These are phyloP conservation scores for apple (Malus domestica) DNA, from an alignment of 306 rosid species.

Conservation along the genomic window ASM211411v1 NC_041789.1:30302001-30302500, in stretches of 20 bases:
- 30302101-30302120: constrained; percentile 20
- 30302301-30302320: constrained; percentile 34
- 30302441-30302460: constrained; percentile 51
- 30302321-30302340: constrained; percentile 36
- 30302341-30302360: constrained; percentile 64
- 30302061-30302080: constrained; percentile 58
- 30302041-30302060: constrained; percentile 53
- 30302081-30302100: constrained; percentile 68
- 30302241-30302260: constrained; percentile 55
- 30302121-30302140: constrained; percentile 47
- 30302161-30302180: constrained; percentile 50
- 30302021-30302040: constrained; percentile 53
- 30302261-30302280: constrained; percentile 58
- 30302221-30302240: constrained; percentile 77
- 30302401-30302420: constrained; percentile 48
- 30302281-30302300: constrained; percentile 3
- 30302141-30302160: constrained; percentile 70
- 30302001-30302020: constrained; percentile 71
- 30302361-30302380: constrained; percentile 33
- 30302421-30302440: constrained; percentile 61
- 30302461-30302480: constrained; percentile 59
- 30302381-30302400: constrained; percentile 38
- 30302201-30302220: constrained; percentile 51
- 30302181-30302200: constrained; percentile 37
- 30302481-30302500: constrained; percentile 68